phyloP scores from a whole-genome alignment of 2,329 filamentous ascomycete species.

The Claviceps sp. region DNA sequence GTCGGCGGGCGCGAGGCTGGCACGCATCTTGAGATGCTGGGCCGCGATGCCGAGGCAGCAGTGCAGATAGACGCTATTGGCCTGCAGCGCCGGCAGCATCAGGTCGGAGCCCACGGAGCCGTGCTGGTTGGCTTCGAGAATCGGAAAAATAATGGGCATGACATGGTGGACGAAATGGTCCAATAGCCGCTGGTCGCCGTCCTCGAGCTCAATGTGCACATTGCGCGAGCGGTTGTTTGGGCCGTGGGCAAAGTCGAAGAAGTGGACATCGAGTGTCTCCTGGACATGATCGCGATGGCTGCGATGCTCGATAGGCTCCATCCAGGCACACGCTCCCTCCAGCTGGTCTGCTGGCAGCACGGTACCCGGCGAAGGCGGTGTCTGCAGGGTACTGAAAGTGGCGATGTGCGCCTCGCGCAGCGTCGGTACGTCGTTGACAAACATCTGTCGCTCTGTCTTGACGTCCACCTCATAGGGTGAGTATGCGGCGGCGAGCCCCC shows the following conservation, averaged over 20 bases:
- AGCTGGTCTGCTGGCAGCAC: slow-evolving; percentile 49
- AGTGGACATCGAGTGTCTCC: slow-evolving; percentile 59
- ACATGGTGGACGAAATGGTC: slow-evolving; percentile 88
- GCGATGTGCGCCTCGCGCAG: slow-evolving; percentile 77
- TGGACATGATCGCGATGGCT: slow-evolving; percentile 23
- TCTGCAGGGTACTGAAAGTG: slow-evolving; percentile 83
- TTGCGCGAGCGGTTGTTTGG: slow-evolving; percentile 49
- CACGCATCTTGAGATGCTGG: slow-evolving; percentile 74
- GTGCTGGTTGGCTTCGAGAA: slow-evolving; percentile 80
- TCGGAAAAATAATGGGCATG: slow-evolving; percentile 78
- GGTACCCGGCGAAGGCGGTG: slow-evolving; percentile 57
- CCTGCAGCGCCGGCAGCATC: slow-evolving; percentile 76
- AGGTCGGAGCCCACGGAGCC: slow-evolving; percentile 70
- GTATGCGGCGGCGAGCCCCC: slow-evolving; percentile 48
- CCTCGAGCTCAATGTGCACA: slow-evolving; percentile 69
- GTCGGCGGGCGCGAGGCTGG: slow-evolving; percentile 49
- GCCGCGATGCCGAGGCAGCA: slow-evolving; percentile 90
- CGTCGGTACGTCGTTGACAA: slow-evolving; percentile 79
- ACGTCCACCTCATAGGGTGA: slow-evolving; percentile 88
- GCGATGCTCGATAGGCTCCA: slow-evolving; percentile 18
- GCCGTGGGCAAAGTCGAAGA: slow-evolving; percentile 69
- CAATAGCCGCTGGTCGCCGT: slow-evolving; percentile 72
- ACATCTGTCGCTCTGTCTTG: slow-evolving; percentile 90
- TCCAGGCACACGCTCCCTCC: slow-evolving; percentile 30
- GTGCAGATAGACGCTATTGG: slow-evolving; percentile 87